phyloP scores from a whole-genome alignment of 208 protist genomes.

The Polymyxa betae region DNA sequence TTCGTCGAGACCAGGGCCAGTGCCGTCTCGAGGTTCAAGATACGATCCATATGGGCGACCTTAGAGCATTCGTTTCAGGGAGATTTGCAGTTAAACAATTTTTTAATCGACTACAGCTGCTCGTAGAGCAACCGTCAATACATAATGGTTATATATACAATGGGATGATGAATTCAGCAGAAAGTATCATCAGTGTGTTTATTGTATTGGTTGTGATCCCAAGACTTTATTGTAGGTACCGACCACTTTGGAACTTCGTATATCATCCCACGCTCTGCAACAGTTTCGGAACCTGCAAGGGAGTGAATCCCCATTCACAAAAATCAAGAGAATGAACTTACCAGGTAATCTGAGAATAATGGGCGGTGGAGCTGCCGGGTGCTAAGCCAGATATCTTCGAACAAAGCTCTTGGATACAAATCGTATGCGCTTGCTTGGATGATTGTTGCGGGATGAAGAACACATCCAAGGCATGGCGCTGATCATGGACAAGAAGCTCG shows the following conservation, averaged over 20 bases:
- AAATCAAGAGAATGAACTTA: too few species aligned
- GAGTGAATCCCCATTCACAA: not conserved
- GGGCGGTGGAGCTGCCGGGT: too few species aligned
- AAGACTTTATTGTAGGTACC: not conserved
- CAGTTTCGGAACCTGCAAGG: not conserved
- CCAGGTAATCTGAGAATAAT: too few species aligned
- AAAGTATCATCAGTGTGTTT: not conserved
- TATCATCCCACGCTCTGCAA: not conserved
- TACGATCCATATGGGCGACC: not conserved
- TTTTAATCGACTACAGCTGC: not conserved
- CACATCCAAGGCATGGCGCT: not conserved
- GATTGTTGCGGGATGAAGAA: conserved; percentile 3
- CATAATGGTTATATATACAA: not conserved
- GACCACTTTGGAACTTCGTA: not conserved
- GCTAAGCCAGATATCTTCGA: too few species aligned
- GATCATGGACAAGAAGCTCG: not conserved
- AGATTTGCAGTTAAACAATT: not conserved
- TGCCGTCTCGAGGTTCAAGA: not conserved
- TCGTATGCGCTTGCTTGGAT: not conserved
- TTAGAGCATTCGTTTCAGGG: too few species aligned
- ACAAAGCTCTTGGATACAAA: not conserved
- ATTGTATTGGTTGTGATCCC: not conserved
- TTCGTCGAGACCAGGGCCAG: too few species aligned
- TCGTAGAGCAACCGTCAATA: not conserved
- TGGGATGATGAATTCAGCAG: not conserved